Percentiles rank a stretch among this genome's conserved stretches.
phyloP scores from a whole-genome alignment of 2,329 filamentous ascomycete genomes.

The Colletotrichum eleusines region DNA sequence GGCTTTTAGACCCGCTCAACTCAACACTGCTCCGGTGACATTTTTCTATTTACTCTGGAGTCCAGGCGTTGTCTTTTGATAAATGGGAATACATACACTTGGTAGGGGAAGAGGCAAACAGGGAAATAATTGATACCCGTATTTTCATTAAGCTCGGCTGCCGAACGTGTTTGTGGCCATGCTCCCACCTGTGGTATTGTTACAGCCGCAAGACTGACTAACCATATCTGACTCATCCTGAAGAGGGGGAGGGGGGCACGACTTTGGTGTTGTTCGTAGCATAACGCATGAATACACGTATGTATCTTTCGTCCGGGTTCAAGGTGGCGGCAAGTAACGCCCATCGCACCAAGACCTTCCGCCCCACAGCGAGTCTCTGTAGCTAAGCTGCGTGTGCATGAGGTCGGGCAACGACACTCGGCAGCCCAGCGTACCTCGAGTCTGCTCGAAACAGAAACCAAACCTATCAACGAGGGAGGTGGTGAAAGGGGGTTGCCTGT shows the following conservation, averaged over 20 bases:
- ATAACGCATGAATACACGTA: slow-evolving; percentile 13
- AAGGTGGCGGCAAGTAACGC: neutral
- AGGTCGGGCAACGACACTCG: neutral
- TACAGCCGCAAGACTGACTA: neutral
- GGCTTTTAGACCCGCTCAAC: slow-evolving; percentile 1
- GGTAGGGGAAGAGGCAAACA: slow-evolving; percentile 22
- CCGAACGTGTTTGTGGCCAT: neutral
- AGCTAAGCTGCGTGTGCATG: neutral
- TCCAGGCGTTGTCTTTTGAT: slow-evolving; percentile 29
- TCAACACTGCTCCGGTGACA: neutral
- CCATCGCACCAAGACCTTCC: neutral
- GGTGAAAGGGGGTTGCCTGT: neutral
- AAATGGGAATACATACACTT: slow-evolving; percentile 7
- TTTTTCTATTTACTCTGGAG: neutral
- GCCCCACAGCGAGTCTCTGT: neutral
- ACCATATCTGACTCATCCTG: neutral
- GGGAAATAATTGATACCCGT: slow-evolving; percentile 40
- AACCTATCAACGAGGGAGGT: neutral
- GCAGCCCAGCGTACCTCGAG: neutral
- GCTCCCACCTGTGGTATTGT: neutral
- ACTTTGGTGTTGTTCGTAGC: neutral
- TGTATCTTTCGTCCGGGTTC: neutral
- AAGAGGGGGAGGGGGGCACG: neutral
- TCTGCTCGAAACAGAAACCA: neutral
- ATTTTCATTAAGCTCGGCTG: neutral